A percentile compares a stretch with the other conserved stretches of the same genome.
Conservation (phyloP, 306 rosid genomes). For the Cucurbita maxima region DNA sequence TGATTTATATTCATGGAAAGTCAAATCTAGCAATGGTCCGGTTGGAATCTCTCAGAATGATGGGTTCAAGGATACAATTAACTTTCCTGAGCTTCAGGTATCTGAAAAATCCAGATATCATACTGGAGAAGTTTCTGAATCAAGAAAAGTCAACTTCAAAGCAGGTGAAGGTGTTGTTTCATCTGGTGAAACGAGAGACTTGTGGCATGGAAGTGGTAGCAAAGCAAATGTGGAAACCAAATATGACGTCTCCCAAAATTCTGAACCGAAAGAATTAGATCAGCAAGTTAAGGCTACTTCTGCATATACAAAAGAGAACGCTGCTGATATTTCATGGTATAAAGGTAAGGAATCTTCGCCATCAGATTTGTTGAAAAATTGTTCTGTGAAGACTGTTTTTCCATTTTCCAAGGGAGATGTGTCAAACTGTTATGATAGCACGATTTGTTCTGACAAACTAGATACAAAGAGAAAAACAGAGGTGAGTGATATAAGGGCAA, state of each 20-base stretch:
- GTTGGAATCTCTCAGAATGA: conserved; percentile 32
- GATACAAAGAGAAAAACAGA: conserved; percentile 55
- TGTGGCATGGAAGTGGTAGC: conserved; percentile 53
- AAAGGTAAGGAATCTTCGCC: conserved; percentile 52
- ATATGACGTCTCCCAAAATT: conserved; percentile 23
- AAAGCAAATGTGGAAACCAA: conserved; percentile 31
- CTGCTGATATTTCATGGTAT: conserved; percentile 50
- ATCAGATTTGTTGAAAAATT: conserved; percentile 60
- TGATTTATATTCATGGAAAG: conserved; percentile 66
- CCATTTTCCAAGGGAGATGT: conserved; percentile 54
- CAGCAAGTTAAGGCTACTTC: conserved; percentile 30
- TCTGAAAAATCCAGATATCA: conserved; percentile 32
- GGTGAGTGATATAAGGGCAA: conserved; percentile 37
- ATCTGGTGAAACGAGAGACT: conserved; percentile 34
- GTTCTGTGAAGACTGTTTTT: conserved; percentile 66
- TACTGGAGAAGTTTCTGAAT: conserved; percentile 24
- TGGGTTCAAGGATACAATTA: conserved; percentile 17
- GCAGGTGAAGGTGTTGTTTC: conserved; percentile 27
- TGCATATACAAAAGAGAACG: conserved; percentile 37
- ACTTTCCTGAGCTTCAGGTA: conserved; percentile 22
- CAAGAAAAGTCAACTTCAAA: conserved; percentile 24
- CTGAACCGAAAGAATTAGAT: conserved; percentile 42
- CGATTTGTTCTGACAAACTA: conserved; percentile 32
- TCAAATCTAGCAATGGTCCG: conserved; percentile 46
- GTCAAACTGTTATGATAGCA: conserved; percentile 33